Evolutionary conservation across 805 yeast species (phyloP), one percentile per base, ranked within the genome.

Genomic region (Dipodascus geniculatus): DNA sequence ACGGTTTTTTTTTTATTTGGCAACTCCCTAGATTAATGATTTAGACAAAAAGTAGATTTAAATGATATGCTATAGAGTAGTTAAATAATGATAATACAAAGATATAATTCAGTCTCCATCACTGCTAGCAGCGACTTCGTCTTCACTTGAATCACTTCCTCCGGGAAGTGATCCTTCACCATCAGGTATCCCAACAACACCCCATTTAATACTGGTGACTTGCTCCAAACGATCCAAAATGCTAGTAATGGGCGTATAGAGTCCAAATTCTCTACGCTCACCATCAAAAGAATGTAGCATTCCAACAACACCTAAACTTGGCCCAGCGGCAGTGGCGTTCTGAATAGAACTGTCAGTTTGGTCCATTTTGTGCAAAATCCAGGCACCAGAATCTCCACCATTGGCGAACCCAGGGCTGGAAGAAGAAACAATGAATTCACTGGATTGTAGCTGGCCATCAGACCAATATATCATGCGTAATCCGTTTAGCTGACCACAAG

Each of bases 251-350:
- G 96, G 93, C 0, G 95, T 84, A 65, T 85, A 90, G 49, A 90
- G 74, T 0, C 98, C 98, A 71, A 90, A 86, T 67, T 90, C 96
- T 60, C 84, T 83, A 61, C 78, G 77, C 60, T 87, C 96, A 11
- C 98, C 98, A 65, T 90, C 98, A 65, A 85, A 89, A 0, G 96
- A 88, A 67, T 90, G 97, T 49, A 90, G 71, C 96, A 90, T 89
- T 1, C 98, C 98, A 22, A 87, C 78, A 2, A 87, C 93, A 2
- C 96, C 96, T 24, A 90, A 74, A 0, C 96, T 96, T 4, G 63
- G 62, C 17, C 63, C 60, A 2, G 57, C 56, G 6, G 17, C 14
- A 17, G 17, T 11, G 9, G 50, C 52, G 2, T 53, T 50, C 8
- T 14, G 44, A 17, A 11, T 6, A 38, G 20, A 17, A n/a, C 19